Percentiles rank a stretch among this genome's conserved stretches.
Conservation (phyloP, 148 eudicot genomes). For the Cornus controversa region DNA sequence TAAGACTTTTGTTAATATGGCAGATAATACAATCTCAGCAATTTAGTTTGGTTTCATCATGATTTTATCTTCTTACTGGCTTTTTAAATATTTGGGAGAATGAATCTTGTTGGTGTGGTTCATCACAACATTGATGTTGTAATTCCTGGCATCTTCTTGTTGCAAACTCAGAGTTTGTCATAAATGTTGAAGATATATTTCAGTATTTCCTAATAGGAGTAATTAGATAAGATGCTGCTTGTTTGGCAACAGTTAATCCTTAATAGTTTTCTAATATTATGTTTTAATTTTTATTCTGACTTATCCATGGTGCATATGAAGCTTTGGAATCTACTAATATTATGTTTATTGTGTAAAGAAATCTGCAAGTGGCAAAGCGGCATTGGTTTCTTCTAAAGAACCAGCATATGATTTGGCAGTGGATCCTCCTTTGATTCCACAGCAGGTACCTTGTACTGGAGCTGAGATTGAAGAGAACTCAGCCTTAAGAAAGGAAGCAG, state of each 20-base stretch:
- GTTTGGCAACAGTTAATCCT: background rate
- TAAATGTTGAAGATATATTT: too few relatives aligned
- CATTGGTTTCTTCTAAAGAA: slow-evolving; percentile 6
- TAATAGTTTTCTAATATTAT: too few relatives aligned
- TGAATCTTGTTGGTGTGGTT: background rate
- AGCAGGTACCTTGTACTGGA: slow-evolving; percentile 1
- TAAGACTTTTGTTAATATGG: background rate
- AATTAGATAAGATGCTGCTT: background rate
- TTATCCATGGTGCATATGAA: background rate
- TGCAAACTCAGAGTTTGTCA: background rate
- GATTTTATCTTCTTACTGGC: background rate
- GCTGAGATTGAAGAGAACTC: slow-evolving; percentile 1
- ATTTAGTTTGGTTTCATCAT: background rate
- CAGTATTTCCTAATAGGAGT: background rate
- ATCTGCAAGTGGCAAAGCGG: slow-evolving; percentile 16
- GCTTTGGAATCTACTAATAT: background rate
- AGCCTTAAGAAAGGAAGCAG: background rate
- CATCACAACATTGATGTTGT: background rate
- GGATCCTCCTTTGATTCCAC: background rate
- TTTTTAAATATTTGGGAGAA: background rate
- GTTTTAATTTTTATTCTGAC: background rate
- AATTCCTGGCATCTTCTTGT: background rate
- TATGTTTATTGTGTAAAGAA: slow-evolving; percentile 3
- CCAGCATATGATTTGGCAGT: background rate
- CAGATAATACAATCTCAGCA: background rate